These are phyloP conservation scores for Tolypocladium cylindrosporum DNA, from an alignment of 2,329 filamentous ascomycete species.

Conservation along the genomic window DNA sequence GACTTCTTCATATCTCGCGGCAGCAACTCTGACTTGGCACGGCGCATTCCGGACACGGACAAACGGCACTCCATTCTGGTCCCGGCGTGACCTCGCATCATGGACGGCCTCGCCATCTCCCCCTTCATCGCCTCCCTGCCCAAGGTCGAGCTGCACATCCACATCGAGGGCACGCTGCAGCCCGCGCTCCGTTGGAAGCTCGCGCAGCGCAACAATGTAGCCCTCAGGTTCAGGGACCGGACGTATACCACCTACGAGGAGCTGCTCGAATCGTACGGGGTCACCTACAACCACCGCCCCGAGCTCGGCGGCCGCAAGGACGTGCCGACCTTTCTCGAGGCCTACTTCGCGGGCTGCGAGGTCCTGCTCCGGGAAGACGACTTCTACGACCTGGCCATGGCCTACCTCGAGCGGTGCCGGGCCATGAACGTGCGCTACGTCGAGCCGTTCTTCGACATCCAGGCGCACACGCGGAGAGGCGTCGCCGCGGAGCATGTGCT, in stretches of 20 bases:
- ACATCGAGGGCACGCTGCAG: conserved; percentile 64
- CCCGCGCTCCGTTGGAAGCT: conserved; percentile 59
- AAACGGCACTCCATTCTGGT: background rate
- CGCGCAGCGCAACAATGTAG: conserved; percentile 52
- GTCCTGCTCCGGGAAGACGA: conserved; percentile 55
- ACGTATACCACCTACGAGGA: conserved; percentile 46
- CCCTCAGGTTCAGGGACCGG: conserved; percentile 39
- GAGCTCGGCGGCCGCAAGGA: conserved; percentile 24
- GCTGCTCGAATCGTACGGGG: conserved; percentile 51
- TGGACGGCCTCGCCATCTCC: conserved; percentile 19
- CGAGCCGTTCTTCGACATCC: conserved; percentile 71
- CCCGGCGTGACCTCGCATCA: conserved; percentile 4
- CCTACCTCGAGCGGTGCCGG: conserved; percentile 56
- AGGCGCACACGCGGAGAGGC: conserved; percentile 56
- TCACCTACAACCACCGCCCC: conserved; percentile 36
- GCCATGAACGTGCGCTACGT: conserved; percentile 57
- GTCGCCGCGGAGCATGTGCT: conserved; percentile 53
- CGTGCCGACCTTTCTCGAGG: conserved; percentile 50
- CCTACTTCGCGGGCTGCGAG: conserved; percentile 69
- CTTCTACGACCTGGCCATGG: conserved; percentile 60
- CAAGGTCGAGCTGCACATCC: conserved; percentile 73
- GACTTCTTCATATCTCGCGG: background rate
- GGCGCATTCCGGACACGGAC: background rate
- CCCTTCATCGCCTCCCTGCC: conserved; percentile 54
- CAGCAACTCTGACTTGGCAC: background rate